Percentiles rank a stretch among this genome's conserved stretches.
These are phyloP conservation scores for Stachybotrys chartarum DNA, from an alignment of 2,329 filamentous ascomycete genomes.

Conservation along the genomic window DNA sequence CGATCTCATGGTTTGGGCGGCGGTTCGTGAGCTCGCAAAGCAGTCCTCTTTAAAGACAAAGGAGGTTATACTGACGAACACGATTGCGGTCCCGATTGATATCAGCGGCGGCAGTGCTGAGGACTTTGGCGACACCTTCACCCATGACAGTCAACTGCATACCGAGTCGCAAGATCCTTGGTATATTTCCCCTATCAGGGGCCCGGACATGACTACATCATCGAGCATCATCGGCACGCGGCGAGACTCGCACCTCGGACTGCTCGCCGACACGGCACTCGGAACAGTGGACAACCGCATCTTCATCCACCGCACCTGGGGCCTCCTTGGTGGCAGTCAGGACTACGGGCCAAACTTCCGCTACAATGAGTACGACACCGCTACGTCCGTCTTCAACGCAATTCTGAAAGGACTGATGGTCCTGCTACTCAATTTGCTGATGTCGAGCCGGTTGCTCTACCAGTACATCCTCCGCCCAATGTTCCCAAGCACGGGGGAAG, in stretches of 20 bases:
- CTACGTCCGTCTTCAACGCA: conserved; percentile 3
- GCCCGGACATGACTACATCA: background rate
- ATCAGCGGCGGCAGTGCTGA: no score
- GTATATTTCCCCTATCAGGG: background rate
- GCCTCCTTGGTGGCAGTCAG: conserved; percentile 1
- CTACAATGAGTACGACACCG: conserved; percentile 1
- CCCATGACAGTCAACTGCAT: no score
- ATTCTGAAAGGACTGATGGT: conserved; percentile 4
- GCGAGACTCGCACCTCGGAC: conserved; percentile 1
- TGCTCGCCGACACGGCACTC: conserved; percentile 6
- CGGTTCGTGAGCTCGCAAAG: background rate
- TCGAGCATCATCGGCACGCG: background rate
- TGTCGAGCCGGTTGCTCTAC: conserved; percentile 6
- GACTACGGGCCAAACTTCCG: conserved; percentile 3
- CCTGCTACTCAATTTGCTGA: conserved; percentile 4
- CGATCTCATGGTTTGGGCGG: background rate
- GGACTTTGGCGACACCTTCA: background rate
- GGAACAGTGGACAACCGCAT: conserved; percentile 6
- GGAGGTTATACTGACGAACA: background rate
- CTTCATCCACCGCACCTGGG: conserved; percentile 12
- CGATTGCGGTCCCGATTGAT: background rate
- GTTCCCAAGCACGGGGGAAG: conserved; percentile 5
- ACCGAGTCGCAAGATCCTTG: background rate
- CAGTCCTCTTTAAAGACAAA: background rate
- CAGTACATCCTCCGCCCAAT: conserved; percentile 5